phyloP scores from a whole-genome alignment of 345 rosid species.

The Ceriops decandra region DNA sequence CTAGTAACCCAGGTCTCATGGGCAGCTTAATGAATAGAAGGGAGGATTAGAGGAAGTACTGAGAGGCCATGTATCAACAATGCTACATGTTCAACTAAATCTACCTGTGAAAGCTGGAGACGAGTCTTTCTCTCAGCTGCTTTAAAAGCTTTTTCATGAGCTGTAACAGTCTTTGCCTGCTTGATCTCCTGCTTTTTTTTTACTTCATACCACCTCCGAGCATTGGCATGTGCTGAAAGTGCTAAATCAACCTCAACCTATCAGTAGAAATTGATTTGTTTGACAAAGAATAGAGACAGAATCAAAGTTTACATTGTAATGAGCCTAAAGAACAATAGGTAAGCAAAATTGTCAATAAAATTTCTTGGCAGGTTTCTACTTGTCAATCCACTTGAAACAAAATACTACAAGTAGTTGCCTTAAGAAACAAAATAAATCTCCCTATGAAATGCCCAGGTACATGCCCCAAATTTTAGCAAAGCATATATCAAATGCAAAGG shows the following conservation, averaged over 20 bases:
- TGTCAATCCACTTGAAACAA: background rate
- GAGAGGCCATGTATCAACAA: conserved; percentile 2
- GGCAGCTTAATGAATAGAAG: background rate
- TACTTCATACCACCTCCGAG: conserved; percentile 88
- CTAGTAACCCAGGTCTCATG: background rate
- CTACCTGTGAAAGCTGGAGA: conserved; percentile 87
- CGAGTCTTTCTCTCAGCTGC: conserved; percentile 97
- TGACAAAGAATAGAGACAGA: background rate
- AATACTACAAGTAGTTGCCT: background rate
- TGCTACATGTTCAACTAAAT: conserved; percentile 10
- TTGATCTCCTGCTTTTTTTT: conserved; percentile 93
- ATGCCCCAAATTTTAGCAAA: background rate
- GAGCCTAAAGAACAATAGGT: background rate
- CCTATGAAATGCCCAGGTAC: background rate
- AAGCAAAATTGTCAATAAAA: no score
- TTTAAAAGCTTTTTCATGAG: conserved; percentile 93
- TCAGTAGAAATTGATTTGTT: background rate
- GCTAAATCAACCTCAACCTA: conserved; percentile 97
- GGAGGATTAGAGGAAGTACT: conserved; percentile 3
- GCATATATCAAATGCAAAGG: background rate
- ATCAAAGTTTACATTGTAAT: background rate
- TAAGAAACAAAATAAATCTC: background rate
- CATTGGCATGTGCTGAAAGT: conserved; percentile 94
- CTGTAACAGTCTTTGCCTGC: conserved; percentile 88
- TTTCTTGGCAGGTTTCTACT: background rate